Evolutionary conservation across 305 asterid genomes (phyloP).

Genomic region (Salvia sclarea): DNA sequence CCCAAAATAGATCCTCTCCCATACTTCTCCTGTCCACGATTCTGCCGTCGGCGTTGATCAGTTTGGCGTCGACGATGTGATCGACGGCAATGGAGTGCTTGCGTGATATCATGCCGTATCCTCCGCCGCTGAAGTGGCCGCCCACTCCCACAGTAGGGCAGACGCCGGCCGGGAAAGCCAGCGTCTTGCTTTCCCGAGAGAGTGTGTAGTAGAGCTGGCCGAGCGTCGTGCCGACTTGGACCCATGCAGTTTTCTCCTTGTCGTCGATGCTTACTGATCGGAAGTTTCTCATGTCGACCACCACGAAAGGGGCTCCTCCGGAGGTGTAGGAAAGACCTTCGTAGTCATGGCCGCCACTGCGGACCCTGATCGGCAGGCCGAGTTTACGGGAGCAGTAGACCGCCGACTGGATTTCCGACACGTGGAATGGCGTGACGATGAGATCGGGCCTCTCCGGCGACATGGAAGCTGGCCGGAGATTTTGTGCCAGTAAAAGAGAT

Average conservation of each 20-base stretch:
- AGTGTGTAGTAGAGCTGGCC: constrained; percentile 36
- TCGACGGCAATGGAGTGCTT: constrained; percentile 34
- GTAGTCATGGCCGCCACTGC: too few relatives aligned
- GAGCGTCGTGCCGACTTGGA: constrained; percentile 38
- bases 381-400: constrained; percentile 37
- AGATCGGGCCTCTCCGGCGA: constrained; percentile 23
- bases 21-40: constrained; percentile 27
- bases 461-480: constrained; percentile 24
- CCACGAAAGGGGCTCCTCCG: constrained; percentile 32
- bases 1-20: constrained; percentile 41
- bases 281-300: constrained; percentile 46
- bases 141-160: constrained; percentile 36
- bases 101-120: constrained; percentile 37
- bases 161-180: constrained; percentile 36
- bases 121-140: constrained; percentile 37
- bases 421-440: constrained; percentile 35
- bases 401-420: constrained; percentile 39
- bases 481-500: constrained; percentile 10
- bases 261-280: constrained; percentile 26
- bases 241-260: constrained; percentile 31
- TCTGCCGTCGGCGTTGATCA: constrained; percentile 33
- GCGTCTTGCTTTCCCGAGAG: constrained; percentile 19
- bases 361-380: constrained; percentile 41
- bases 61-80: constrained; percentile 29
- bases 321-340: constrained; percentile 40